Base-by-base conservation (phyloP, 2,329 filamentous ascomycete genomes). In the Gyromitra esculenta region DNA sequence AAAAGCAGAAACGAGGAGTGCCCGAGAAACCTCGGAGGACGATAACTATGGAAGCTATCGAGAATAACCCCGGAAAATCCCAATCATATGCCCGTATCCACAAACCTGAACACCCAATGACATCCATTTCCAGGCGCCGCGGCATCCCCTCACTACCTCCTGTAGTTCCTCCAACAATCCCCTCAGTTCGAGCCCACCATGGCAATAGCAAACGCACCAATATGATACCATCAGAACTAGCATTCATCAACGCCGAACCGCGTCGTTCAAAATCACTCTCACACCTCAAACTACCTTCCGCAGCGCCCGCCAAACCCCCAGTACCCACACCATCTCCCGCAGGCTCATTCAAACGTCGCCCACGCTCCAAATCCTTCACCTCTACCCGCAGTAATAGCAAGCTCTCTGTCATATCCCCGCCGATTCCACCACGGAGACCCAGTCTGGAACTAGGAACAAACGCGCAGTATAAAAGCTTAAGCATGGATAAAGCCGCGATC, bases 371-470 rank as follows among this genome's bases (percentile, higher is more conserved):
- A 35, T 76, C 74, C 60, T 68, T 76, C n/a, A 35, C 52, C 11
- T 52, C 41, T 15, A 15, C 25, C 7, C 69, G 41, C 1, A 72
- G 57, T 11, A 67, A 54, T 50, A 60, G 60, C 48, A 76, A 74
- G 5, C 37, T 63, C 9, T 63, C 74, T 13, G 50, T 60, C 21
- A 67, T 68, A 73, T 64, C 70, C 15, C 68, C 68, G 7, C 72
- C 72, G 18, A 45, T 75, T 7, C 72, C 72, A 1, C 60, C 56
- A 39, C 52, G 69, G 31, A 73, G 73, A 52, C 63, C 74, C 7
- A 76, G 69, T 11, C 37, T 71, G 2, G 67, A 73, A n/a, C 41
- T 73, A 31, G 73, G 73, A 57, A 66, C 18, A 6, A 76, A 76
- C 52, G 52, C 60, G 9, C 68, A 76, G 50, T 76, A 73, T 41